phyloP scores from a whole-genome alignment of 192 early-diverging fungal species.

The Coemansia sp. region DNA sequence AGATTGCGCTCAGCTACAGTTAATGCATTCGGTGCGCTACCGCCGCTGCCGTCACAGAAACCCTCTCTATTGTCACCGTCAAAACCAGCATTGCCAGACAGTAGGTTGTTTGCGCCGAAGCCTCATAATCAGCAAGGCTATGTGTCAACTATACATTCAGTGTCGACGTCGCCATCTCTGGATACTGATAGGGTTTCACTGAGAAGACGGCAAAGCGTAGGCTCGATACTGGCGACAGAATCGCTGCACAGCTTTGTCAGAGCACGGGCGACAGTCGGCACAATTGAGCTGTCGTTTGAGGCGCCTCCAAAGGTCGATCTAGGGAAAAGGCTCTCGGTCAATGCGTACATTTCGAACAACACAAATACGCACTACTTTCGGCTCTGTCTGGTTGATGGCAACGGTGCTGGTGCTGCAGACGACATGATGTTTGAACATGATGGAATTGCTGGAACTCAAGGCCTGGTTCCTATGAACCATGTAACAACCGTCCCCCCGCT shows the following conservation, averaged over 20 bases:
- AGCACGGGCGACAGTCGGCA: conserved; percentile 6
- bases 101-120: neutral
- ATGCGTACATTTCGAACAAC: conserved; percentile 37
- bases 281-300: conserved; percentile 35
- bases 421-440: neutral
- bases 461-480: conserved; percentile 19
- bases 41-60: conserved; percentile 3
- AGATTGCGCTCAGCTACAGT: conserved; percentile 27
- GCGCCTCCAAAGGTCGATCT: conserved; percentile 32
- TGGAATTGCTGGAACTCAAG: neutral
- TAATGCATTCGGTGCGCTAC: conserved; percentile 16
- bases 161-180: neutral
- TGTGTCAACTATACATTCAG: conserved; percentile 19
- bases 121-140: conserved; percentile 15
- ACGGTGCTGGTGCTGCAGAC: neutral
- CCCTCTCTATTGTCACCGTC: neutral
- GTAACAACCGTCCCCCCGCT: conserved; percentile 34
- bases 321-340: conserved; percentile 31
- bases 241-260: neutral
- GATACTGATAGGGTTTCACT: conserved; percentile 3
- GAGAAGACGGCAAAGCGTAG: conserved; percentile 7
- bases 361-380: conserved; percentile 25
- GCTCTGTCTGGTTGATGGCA: conserved; percentile 20
- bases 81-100: neutral
- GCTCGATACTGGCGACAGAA: neutral